These are phyloP conservation scores for Solanum neorickii DNA, from an alignment of 257 asterid genomes.

Conservation along the genomic window DNA sequence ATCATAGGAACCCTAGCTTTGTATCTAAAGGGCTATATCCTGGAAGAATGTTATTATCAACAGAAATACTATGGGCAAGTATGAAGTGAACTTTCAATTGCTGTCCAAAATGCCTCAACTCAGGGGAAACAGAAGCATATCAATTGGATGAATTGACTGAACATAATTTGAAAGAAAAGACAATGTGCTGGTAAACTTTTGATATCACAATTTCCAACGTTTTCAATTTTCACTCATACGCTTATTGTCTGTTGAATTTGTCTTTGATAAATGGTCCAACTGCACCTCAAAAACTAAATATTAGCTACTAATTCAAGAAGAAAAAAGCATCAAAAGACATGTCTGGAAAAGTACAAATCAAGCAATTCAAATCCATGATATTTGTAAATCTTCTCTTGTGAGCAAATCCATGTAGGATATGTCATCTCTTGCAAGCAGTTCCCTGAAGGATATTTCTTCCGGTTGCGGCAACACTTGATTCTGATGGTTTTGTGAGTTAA, in stretches of 20 bases:
- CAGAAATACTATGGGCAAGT: not conserved
- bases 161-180: not conserved
- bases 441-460: not conserved
- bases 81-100: not conserved
- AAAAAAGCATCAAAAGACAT: not conserved
- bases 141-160: not conserved
- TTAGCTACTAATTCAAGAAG: not conserved
- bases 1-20: not conserved
- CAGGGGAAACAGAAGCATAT: not conserved
- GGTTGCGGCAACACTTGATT: not conserved
- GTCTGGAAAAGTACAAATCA: not conserved
- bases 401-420: not conserved
- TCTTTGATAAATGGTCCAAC: not conserved
- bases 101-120: not conserved
- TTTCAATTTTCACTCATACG: not conserved
- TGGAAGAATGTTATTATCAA: not conserved
- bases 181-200: not conserved
- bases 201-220: not conserved
- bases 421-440: not conserved
- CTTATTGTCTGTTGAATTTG: not conserved
- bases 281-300: not conserved
- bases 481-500: not conserved
- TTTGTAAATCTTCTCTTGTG: not conserved
- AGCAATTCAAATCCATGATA: not conserved
- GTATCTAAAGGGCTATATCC: not conserved